Evolutionary conservation across 176 grass and related monocot genomes (phyloP).

Genomic region (Oryza australiensis): DNA sequence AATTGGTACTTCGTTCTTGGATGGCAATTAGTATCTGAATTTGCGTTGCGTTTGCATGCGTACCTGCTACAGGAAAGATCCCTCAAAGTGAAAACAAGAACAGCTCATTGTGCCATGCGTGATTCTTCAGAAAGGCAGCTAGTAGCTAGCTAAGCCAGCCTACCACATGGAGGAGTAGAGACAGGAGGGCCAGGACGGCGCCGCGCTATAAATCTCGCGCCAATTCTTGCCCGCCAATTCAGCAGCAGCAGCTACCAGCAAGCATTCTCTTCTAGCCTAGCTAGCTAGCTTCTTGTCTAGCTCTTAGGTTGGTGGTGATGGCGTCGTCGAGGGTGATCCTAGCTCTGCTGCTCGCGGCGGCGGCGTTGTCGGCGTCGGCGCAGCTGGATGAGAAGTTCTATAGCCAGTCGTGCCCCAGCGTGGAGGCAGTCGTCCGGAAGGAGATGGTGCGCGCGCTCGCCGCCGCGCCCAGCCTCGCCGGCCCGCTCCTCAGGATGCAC

Average conservation of each 20-base stretch:
- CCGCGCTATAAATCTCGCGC: constrained; percentile 37
- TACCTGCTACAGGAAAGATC: constrained; percentile 49
- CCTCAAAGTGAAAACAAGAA: background rate
- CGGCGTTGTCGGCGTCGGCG: constrained; percentile 12
- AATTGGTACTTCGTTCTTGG: background rate
- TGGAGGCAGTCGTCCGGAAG: constrained; percentile 49
- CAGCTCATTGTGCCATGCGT: constrained; percentile 16
- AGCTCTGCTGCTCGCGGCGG: constrained; percentile 28
- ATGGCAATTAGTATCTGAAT: background rate
- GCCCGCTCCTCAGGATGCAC: constrained; percentile 77
- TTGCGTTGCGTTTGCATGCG: background rate
- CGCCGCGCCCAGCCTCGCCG: constrained; percentile 73
- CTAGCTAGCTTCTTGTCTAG: background rate
- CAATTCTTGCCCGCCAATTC: constrained; percentile 20
- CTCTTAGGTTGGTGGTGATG: constrained; percentile 12
- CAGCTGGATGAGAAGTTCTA: constrained; percentile 60
- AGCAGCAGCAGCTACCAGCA: constrained; percentile 37
- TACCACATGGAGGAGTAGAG: constrained; percentile 16
- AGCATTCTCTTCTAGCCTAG: background rate
- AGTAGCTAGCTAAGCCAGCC: background rate
- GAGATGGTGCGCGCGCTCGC: constrained; percentile 57
- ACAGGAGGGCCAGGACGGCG: background rate
- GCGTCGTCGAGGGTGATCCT: constrained; percentile 14
- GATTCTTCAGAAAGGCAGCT: background rate
- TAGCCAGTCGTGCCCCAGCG: constrained; percentile 54